Percentiles rank a stretch among this genome's conserved stretches.
Conservation (phyloP, 257 asterid genomes). For the Solanum lignicaule region DNA sequence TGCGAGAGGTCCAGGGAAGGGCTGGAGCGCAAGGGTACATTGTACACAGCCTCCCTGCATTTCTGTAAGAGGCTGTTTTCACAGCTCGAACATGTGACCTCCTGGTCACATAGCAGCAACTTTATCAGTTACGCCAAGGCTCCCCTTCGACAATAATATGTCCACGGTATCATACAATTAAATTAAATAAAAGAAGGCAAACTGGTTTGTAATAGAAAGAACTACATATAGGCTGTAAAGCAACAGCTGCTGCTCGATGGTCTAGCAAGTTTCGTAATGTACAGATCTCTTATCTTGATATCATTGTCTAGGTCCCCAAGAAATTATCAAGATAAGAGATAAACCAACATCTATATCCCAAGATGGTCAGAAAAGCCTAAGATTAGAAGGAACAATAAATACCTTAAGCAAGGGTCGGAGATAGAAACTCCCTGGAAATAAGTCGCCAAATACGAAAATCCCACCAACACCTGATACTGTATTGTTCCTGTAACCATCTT, state of each 20-base stretch:
- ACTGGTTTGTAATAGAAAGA: background rate
- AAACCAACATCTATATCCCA: background rate
- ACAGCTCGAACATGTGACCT: background rate
- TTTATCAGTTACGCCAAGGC: background rate
- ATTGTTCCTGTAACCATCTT: constrained; percentile 96
- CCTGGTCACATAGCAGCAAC: background rate
- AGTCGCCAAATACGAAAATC: constrained; percentile 50
- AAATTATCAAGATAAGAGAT: background rate
- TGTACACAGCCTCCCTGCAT: background rate
- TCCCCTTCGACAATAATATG: background rate
- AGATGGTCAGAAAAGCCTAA: background rate
- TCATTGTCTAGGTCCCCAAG: background rate
- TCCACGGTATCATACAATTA: background rate
- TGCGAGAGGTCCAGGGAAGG: background rate
- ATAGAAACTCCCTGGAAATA: constrained; percentile 93
- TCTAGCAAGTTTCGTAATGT: background rate
- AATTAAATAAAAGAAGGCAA: background rate
- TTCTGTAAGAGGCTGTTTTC: background rate
- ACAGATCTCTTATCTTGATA: background rate
- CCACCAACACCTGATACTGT: constrained; percentile 86
- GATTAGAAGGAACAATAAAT: background rate
- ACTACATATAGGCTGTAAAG: background rate
- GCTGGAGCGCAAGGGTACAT: background rate
- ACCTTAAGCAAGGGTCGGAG: constrained; percentile 97
- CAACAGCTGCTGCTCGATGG: background rate